Base-by-base conservation (phyloP, 768 basidiomycete genomes). In the Kondoa malvinella region DNA sequence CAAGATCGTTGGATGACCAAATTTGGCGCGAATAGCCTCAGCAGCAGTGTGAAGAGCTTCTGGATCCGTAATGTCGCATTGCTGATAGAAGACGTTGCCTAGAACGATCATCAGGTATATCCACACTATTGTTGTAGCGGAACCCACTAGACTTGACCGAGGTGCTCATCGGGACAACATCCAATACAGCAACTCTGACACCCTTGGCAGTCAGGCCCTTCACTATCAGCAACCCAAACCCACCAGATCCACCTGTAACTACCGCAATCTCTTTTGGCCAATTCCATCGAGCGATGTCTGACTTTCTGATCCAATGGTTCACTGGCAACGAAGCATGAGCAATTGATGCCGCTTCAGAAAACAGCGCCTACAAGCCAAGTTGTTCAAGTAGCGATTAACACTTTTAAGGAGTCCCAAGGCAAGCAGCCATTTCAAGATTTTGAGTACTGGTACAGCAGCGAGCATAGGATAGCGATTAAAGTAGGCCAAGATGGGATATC, bases 61-160 rank as follows among this genome's bases (percentile, higher is more conserved):
- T n/a, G 26, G 8, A 30, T 60, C 26, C 4, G 58, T 60, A n/a
- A 60, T 60, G 25, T 60, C 58, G 26, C 58, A 60, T n/a, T 60
- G 4, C 58, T 60, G 58, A 60, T 60, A 60, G 58, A 60, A 60
- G 12, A 60, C 14, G 14, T 60, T 60, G 58, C 15, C 58, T 60
- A 26, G 58, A 30, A 60, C n/a, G 26, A 60, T 60, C 58, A 60
- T 4, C 58, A 12, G 29, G 15, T 4, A 12, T 4, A 25, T 4
- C 12, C 4, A 30, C n/a, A 30, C 25, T n/a, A 25, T 60, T 15
- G 15, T 4, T 4, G 15, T 8, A 60, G 14, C 58, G 29, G 14
- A 14, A 56, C 58, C 29, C 29, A 60, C 58, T 15, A n/a, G 25
- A 25, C 25, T 60, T 25, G n/a, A 60, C 25, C 15, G 25, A 30